Conservation (phyloP, 495 filamentous ascomycete genomes). For the Penicillium turbatum region DNA sequence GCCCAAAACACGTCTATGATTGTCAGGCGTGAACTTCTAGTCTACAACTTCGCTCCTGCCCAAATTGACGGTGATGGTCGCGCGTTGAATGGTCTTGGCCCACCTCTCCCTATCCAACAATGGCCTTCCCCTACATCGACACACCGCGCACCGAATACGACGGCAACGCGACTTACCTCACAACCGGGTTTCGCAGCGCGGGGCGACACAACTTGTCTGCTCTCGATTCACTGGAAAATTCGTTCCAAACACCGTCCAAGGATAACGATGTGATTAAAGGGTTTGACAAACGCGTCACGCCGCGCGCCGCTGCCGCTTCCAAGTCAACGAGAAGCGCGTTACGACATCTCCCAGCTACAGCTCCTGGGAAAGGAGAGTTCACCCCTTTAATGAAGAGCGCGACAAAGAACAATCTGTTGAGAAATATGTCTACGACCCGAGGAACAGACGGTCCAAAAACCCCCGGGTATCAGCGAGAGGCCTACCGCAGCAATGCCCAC, state of each 20-base stretch:
- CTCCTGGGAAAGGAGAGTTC: slow-evolving; percentile 70
- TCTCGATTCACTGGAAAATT: slow-evolving; percentile 76
- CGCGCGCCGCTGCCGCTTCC: slow-evolving; percentile 54
- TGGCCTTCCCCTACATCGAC: slow-evolving; percentile 59
- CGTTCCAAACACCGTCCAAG: slow-evolving; percentile 81
- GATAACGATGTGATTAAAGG: slow-evolving; percentile 67
- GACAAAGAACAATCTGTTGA: slow-evolving; percentile 69
- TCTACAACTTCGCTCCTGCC: background rate
- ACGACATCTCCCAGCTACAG: slow-evolving; percentile 57
- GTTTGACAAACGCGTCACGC: slow-evolving; percentile 65
- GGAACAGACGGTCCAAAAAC: slow-evolving; percentile 59
- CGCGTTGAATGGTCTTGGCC: slow-evolving; percentile 24
- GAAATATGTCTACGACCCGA: slow-evolving; percentile 48
- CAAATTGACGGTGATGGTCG: slow-evolving; percentile 29
- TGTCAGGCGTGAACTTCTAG: slow-evolving; percentile 1
- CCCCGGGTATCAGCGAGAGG: slow-evolving; percentile 60
- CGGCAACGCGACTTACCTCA: slow-evolving; percentile 76
- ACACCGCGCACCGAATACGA: slow-evolving; percentile 71
- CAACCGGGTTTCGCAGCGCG: slow-evolving; percentile 49
- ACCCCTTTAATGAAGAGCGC: slow-evolving; percentile 91
- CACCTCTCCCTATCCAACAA: slow-evolving; percentile 23
- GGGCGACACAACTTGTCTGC: slow-evolving; percentile 52
- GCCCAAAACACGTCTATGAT: slow-evolving; percentile 39
- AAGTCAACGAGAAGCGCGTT: slow-evolving; percentile 50
- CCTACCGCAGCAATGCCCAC: slow-evolving; percentile 57